Percentiles rank a stretch among this genome's conserved stretches.
phyloP scores from a whole-genome alignment of 257 asterid genomes.

The Solanum commersonii region DNA sequence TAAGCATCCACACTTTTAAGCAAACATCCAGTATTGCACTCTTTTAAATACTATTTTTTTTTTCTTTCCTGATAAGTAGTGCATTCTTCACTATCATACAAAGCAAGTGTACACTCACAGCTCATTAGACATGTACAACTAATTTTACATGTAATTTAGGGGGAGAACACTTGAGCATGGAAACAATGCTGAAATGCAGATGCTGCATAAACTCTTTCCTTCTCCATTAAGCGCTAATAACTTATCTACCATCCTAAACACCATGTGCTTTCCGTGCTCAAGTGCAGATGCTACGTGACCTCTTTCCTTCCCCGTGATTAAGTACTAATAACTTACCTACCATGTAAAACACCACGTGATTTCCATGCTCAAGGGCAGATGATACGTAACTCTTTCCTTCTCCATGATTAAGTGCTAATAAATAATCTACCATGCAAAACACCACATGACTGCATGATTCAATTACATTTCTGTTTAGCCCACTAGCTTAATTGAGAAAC shows the following conservation, averaged over 20 bases:
- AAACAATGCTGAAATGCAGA: neutral
- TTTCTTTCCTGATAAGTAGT: neutral
- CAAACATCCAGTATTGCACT: neutral
- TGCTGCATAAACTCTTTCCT: neutral
- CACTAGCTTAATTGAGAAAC: neutral
- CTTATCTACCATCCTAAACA: conserved; percentile 7
- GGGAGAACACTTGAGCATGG: neutral
- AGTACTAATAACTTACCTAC: neutral
- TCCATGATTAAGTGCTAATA: neutral
- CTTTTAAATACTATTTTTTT: neutral
- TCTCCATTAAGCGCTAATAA: neutral
- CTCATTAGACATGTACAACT: neutral
- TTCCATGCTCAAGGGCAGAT: neutral
- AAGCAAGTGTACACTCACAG: neutral
- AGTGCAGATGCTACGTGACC: neutral
- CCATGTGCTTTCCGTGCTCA: neutral
- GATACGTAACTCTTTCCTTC: neutral
- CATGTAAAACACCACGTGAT: conserved; percentile 3
- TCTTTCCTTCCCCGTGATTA: neutral
- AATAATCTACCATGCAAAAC: conserved; percentile 1
- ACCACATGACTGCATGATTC: neutral
- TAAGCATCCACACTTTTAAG: neutral
- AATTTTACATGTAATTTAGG: neutral
- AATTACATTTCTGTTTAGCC: neutral
- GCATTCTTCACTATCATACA: neutral